Percentiles rank a stretch among this genome's conserved stretches.
phyloP scores from a whole-genome alignment of 2,329 filamentous ascomycete species.

The Stemphylium vesicarium region DNA sequence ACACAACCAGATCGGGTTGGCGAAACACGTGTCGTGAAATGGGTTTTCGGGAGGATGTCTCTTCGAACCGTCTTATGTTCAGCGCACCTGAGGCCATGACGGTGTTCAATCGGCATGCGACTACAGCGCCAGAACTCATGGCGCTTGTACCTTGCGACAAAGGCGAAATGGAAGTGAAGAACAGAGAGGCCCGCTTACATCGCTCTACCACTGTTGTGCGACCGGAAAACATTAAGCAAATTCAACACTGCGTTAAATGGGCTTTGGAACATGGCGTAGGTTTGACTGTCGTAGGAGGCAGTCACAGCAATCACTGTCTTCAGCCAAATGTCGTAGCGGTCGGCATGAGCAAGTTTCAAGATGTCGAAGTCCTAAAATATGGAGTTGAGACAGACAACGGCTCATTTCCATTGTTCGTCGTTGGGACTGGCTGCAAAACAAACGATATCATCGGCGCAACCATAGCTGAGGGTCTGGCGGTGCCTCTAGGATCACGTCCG shows the following conservation, averaged over 20 bases:
- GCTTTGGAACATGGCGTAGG: conserved; percentile 55
- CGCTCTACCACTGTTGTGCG: conserved; percentile 54
- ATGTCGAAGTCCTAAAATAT: conserved; percentile 53
- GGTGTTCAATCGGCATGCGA: conserved; percentile 58
- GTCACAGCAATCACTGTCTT: conserved; percentile 67
- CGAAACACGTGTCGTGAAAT: conserved; percentile 60
- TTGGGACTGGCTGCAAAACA: conserved; percentile 62
- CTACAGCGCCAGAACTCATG: conserved; percentile 52
- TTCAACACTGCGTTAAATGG: conserved; percentile 65
- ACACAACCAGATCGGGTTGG: conserved; percentile 52
- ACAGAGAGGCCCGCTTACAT: conserved; percentile 56
- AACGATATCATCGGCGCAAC: conserved; percentile 60
- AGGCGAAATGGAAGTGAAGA: conserved; percentile 55
- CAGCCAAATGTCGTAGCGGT: conserved; percentile 60
- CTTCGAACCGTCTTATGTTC: conserved; percentile 56
- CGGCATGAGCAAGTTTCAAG: conserved; percentile 64
- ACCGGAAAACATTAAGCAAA: conserved; percentile 56
- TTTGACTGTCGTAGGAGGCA: conserved; percentile 62
- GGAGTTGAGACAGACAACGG: conserved; percentile 20
- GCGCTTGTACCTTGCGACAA: conserved; percentile 50
- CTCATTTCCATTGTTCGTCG: conserved; percentile 53
- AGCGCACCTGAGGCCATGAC: conserved; percentile 58
- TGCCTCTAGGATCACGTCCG: conserved; percentile 66
- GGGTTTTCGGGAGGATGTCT: conserved; percentile 48
- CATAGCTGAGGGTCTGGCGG: conserved; percentile 57